Evolutionary conservation across 208 protist species (phyloP).

Genomic region (Acanthamoeba lenticulata): DNA sequence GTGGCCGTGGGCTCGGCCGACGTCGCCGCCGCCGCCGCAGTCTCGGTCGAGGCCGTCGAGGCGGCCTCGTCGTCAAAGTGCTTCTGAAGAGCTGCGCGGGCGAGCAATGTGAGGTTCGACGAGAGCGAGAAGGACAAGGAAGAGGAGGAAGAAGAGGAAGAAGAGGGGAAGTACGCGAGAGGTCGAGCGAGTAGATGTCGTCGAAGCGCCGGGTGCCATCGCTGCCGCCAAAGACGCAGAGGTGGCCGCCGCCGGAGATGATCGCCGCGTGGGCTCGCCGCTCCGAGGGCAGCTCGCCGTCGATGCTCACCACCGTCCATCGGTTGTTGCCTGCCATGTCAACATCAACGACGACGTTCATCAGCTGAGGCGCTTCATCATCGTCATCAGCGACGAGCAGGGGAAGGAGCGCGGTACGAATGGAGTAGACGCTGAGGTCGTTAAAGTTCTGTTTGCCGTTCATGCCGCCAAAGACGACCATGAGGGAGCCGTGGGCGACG

Average conservation of each 20-base stretch:
- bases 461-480: constrained; percentile 73
- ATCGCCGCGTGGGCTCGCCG: background rate
- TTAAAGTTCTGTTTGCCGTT: constrained; percentile 41
- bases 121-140: background rate
- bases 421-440: constrained; percentile 14
- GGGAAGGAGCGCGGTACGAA: background rate
- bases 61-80: background rate
- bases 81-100: background rate
- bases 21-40: background rate
- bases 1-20: background rate
- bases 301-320: background rate
- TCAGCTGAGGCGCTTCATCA: background rate
- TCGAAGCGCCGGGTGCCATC: background rate
- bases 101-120: too few relatives aligned
- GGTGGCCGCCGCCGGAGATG: background rate
- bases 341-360: background rate
- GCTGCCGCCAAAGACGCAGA: constrained; percentile 1
- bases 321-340: background rate
- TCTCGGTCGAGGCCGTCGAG: background rate
- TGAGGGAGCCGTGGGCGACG: background rate
- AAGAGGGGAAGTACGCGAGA: background rate
- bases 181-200: constrained; percentile 1
- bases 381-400: background rate
- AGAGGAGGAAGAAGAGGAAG: background rate
- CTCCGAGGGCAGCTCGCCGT: background rate